Evolutionary conservation across 1,139 yeast species (phyloP), one percentile per base, ranked within the genome.

Genomic region (Blastobotrys malaysiensis): DNA sequence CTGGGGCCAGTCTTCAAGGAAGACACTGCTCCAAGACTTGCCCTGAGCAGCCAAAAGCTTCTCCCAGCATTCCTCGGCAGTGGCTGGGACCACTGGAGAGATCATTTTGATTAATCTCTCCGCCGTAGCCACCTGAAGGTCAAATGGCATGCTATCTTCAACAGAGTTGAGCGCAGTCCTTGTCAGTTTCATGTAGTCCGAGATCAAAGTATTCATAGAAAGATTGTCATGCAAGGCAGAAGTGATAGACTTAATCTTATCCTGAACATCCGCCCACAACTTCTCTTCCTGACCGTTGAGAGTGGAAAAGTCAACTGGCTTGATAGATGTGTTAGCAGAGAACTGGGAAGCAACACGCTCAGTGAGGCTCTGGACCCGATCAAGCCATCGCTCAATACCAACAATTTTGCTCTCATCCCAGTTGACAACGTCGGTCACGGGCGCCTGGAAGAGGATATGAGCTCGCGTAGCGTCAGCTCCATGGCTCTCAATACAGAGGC

Each of bases 401-500:
- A 80, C 82, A 58, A 93, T 91, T 66, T 88, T 93, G 3, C 78
- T 75, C 62, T 89, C 96, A 63, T 91, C 95, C 99, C 99, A 93
- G 61, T 84, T 83, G 57, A 93, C 75, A 2, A 84, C 81, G 62
- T 90, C 97, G 1, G 79, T 73, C 2, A 91, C 81, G 1, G 98
- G 97, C 0, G 98, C 97, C 68, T 85, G 96, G 73, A 93, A 93
- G n/a, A 93, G 70, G 61, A 93, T 82, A 65, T 91, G 97, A 0
- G 98, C 98, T 58, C 99, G 78, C 0, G 93, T 87, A 0, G 97
- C 91, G 73, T 93, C 99, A 1, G 97, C 91, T 2, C 99, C 99
- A 69, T 88, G 88, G 48, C 75, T 76, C n/a, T 66, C 68, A 27
- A 93, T 90, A 61, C 93, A 87, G 55, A 79, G 80, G 1, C 78